These are phyloP conservation scores for Aspergillus sp. DNA, from an alignment of 2,329 filamentous ascomycete genomes.

Conservation along the genomic window DNA sequence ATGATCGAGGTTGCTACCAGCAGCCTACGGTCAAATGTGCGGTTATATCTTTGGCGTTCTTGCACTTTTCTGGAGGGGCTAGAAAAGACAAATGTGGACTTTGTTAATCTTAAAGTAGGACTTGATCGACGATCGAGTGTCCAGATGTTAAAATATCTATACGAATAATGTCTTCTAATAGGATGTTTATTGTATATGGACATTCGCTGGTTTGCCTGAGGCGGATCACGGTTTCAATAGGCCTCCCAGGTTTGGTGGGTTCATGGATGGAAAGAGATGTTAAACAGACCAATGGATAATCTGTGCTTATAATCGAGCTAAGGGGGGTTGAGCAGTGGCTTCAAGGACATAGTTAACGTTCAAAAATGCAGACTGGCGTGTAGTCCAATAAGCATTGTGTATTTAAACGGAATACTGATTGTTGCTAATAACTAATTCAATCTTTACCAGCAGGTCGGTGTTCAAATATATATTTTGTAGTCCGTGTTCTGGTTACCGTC, in stretches of 20 bases:
- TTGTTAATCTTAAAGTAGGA: background rate
- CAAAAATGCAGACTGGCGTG: no score
- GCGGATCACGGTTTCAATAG: background rate
- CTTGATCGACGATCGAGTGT: background rate
- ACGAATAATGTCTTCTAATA: conserved; percentile 5
- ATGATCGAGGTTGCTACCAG: background rate
- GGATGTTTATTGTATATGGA: background rate
- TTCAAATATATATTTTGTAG: no score
- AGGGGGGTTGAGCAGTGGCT: background rate
- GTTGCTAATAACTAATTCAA: no score
- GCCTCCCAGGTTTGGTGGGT: background rate
- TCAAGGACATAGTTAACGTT: no score
- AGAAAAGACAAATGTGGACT: conserved; percentile 1
- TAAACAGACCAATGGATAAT: background rate
- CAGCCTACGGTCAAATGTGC: background rate
- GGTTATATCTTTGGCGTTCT: conserved; percentile 4
- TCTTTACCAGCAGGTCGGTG: no score
- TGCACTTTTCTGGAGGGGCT: conserved; percentile 5
- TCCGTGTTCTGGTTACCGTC: no score
- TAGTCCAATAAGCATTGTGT: no score
- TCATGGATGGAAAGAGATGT: no score
- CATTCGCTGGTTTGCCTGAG: background rate
- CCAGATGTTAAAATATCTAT: background rate
- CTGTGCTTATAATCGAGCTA: background rate
- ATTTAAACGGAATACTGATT: no score